Evolutionary conservation across 768 basidiomycete genomes (phyloP), one percentile per base, ranked within the genome.

Genomic region (Leccinum imitatum): DNA sequence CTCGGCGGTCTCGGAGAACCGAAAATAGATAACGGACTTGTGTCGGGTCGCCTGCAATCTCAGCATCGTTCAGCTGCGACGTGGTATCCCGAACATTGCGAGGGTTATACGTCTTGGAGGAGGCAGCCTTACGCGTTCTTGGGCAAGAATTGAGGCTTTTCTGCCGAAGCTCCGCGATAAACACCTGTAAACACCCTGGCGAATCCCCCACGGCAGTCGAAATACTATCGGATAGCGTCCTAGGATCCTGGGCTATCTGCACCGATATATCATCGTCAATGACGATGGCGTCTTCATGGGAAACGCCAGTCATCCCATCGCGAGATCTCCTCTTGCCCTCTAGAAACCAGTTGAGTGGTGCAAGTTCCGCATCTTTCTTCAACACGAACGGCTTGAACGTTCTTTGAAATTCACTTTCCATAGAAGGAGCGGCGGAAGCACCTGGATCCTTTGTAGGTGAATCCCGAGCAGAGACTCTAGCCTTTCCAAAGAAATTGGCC

Each of bases 301-400:
- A 67, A 47, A 59, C 60, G 50, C 67, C 72, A 10, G 67, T 41
- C 54, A 54, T 65, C 56, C 63, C 52, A 62, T 59, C 58, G 59
- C 19, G 64, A 67, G 57, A 65, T 63, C 47, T 63, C 59, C 71
- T 75, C 39, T 74, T 63, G 33, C 65, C 57, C 23, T 72, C 73
- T 58, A 74, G 66, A 73, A 91, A 93, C 79, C 84, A 85, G 65
- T 94, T 95, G 41, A 79, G 67, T 0, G 90, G 89, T 3, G 93
- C 92, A 17, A 95, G 66, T 27, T 79, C 77, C 6, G 84, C 82
- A 61, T 85, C 90, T 68, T 89, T 93, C 77, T 90, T 92, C 60
- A 90, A 65, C 5, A 84, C 78, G 70, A 93, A 96, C 1, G 92
- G 87, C 65, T 84, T 87, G 78, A 97, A 97, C 1, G 80, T 78